phyloP scores from a whole-genome alignment of 1,139 yeast genomes.

The Nakaseomyces nivariensis region DNA sequence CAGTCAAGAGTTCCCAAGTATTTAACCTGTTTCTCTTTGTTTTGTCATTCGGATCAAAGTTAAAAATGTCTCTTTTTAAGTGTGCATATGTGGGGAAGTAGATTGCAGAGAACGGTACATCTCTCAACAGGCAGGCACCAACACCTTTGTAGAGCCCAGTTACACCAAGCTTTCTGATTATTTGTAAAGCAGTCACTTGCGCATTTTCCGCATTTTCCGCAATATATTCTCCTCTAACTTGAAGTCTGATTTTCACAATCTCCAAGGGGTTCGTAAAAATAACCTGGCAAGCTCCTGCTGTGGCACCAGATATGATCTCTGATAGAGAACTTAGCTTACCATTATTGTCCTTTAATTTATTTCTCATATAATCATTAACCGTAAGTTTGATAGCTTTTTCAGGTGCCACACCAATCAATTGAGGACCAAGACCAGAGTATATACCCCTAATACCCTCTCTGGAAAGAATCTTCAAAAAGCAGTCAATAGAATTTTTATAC shows the following conservation, averaged over 20 bases:
- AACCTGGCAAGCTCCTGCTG: slow-evolving; percentile 96
- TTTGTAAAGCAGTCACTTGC: slow-evolving; percentile 52
- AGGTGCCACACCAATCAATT: slow-evolving; percentile 93
- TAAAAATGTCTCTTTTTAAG: slow-evolving; percentile 70
- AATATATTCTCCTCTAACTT: slow-evolving; percentile 72
- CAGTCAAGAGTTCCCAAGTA: slow-evolving; percentile 71
- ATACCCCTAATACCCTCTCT: slow-evolving; percentile 83
- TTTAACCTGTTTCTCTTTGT: slow-evolving; percentile 42
- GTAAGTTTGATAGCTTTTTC: slow-evolving; percentile 96
- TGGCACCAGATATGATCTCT: slow-evolving; percentile 82
- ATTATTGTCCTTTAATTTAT: slow-evolving; percentile 48
- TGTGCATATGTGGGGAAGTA: slow-evolving; percentile 97
- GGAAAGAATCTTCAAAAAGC: slow-evolving; percentile 66
- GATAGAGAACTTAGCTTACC: slow-evolving; percentile 53
- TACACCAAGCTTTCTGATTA: slow-evolving; percentile 71
- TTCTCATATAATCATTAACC: slow-evolving; percentile 81
- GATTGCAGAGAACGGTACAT: slow-evolving; percentile 93
- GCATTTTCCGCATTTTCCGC: slow-evolving; percentile 21
- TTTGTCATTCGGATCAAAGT: slow-evolving; percentile 62
- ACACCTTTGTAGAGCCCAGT: slow-evolving; percentile 89
- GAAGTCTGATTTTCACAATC: slow-evolving; percentile 89
- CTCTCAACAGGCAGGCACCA: slow-evolving; percentile 82
- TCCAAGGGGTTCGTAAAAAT: slow-evolving; percentile 93
- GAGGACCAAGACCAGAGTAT: slow-evolving; percentile 91
- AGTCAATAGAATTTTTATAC: slow-evolving; percentile 77